Percentiles rank a stretch among this genome's conserved stretches.
phyloP scores from a whole-genome alignment of 352 stramenopile species.

The Phytophthora chlamydospora region DNA sequence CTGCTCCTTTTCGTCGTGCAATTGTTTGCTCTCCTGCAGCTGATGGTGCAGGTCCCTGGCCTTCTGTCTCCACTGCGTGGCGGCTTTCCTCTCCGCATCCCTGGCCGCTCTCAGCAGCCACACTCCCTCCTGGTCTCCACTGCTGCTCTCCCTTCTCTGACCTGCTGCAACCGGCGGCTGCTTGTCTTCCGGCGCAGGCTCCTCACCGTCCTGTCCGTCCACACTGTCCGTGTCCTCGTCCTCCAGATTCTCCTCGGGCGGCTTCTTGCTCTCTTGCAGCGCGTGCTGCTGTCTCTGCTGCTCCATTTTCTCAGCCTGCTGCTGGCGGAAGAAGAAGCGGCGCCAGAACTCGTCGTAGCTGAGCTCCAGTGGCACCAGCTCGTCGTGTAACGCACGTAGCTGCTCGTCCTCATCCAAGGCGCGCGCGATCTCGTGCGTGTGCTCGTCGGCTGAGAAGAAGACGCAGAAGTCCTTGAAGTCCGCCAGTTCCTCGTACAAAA shows the following conservation, averaged over 20 bases:
- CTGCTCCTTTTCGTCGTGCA: conserved; percentile 54
- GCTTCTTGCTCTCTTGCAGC: conserved; percentile 28
- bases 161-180: conserved; percentile 12
- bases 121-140: conserved; percentile 45
- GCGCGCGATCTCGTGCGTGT: conserved; percentile 77
- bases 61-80: conserved; percentile 76
- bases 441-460: conserved; percentile 65
- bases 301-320: conserved; percentile 50
- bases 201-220: conserved; percentile 33
- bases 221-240: conserved; percentile 46
- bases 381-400: conserved; percentile 63
- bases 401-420: conserved; percentile 60
- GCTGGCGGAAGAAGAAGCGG: conserved; percentile 79
- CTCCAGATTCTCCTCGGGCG: conserved; percentile 38
- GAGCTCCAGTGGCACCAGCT: conserved; percentile 76
- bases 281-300: conserved; percentile 27
- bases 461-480: conserved; percentile 70
- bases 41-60: conserved; percentile 66
- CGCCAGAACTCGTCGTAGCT: conserved; percentile 88
- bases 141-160: conserved; percentile 26
- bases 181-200: conserved; percentile 25
- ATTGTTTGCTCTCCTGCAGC: conserved; percentile 45
- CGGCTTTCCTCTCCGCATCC: conserved; percentile 51
- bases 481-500: conserved; percentile 82
- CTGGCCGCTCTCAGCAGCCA: conserved; percentile 46